Evolutionary conservation across 176 grass and related monocot genomes (phyloP), one percentile per base, ranked within the genome.

Genomic region (Coix lacrymajobi): DNA sequence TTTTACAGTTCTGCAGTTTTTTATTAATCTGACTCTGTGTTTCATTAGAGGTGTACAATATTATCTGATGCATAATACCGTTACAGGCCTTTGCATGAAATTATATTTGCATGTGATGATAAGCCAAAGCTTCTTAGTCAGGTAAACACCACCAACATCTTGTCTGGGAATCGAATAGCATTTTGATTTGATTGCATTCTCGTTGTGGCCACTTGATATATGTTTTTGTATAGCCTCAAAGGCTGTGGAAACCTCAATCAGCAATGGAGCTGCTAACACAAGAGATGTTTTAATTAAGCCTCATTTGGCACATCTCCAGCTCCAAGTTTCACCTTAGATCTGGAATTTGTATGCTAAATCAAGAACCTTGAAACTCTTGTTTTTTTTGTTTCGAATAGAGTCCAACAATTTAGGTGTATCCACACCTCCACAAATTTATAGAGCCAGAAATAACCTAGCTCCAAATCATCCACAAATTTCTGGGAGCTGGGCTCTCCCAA

Each of bases 71-170:
- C 37, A 5, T 87, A 76, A 78, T 85, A 48, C 44, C 39, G 40
- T 82, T 83, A 78, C 91, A 93, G 88, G 91, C 52, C 77, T 78
- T 65, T 90, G 79, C 75, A 90, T 88, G 91, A 93, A 87, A 87
- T 93, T 84, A 88, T 89, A 78, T 93, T 93, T 93, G 88, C 88
- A n/a, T 90, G 87, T 71, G 81, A 85, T n/a, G 91, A 93, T 81
- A 93, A 88, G 78, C 91, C 91, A 75, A 93, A 93, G 88, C 88
- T 88, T 88, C 88, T 93, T 73, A 93, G 91, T 71, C 85, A 87
- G 91, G 91, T 93, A 93, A 80, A 83, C 13, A 83, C 13, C 24
- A 66, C 49, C 54, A 79, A 62, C 71, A 84, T 75, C 32, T 89
- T 89, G 13, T 81, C 25, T 77, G 71, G 52, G 77, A 64, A 85